Evolutionary conservation across 2,329 filamentous ascomycete genomes (phyloP).

Genomic region (Paecilomyces formosus): DNA sequence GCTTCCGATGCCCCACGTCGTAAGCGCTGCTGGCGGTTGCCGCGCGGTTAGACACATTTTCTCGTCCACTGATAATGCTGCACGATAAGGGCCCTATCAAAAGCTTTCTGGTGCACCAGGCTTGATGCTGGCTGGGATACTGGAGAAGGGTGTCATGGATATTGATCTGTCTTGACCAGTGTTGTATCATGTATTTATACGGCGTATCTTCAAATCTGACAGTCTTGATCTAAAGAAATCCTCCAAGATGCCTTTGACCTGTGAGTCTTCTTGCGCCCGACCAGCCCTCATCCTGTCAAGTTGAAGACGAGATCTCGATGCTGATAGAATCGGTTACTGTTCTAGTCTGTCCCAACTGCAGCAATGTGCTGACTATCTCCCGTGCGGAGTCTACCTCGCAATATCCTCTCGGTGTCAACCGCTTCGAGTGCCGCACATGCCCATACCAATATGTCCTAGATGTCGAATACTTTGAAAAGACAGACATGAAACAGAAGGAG

Average conservation of each 20-base stretch:
- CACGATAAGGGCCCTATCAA: neutral
- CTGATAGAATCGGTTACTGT: constrained; percentile 11
- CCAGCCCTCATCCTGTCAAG: neutral
- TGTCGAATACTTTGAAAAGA: constrained; percentile 73
- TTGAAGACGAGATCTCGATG: constrained; percentile 1
- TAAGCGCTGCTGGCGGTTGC: neutral
- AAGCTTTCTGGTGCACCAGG: neutral
- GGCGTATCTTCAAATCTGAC: constrained; percentile 13
- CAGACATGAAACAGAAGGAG: constrained; percentile 73
- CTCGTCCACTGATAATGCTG: neutral
- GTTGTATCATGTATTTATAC: constrained; percentile 19
- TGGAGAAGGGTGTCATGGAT: constrained; percentile 10
- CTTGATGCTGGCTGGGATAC: neutral
- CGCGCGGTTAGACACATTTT: neutral
- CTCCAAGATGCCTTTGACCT: constrained; percentile 30
- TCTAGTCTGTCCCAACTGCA: constrained; percentile 43
- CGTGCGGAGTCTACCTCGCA: constrained; percentile 29
- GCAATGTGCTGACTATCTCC: constrained; percentile 42
- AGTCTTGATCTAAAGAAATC: neutral
- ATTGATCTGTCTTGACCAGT: constrained; percentile 24
- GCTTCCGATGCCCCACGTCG: constrained; percentile 3
- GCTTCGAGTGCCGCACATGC: constrained; percentile 91
- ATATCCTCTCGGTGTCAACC: constrained; percentile 52
- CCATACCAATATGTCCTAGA: constrained; percentile 84
- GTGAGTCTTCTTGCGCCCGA: constrained; percentile 19